A percentile compares a stretch with the other conserved stretches of the same genome.
phyloP scores from a whole-genome alignment of 768 basidiomycete genomes.

The Agaricus sinodeliciosus region DNA sequence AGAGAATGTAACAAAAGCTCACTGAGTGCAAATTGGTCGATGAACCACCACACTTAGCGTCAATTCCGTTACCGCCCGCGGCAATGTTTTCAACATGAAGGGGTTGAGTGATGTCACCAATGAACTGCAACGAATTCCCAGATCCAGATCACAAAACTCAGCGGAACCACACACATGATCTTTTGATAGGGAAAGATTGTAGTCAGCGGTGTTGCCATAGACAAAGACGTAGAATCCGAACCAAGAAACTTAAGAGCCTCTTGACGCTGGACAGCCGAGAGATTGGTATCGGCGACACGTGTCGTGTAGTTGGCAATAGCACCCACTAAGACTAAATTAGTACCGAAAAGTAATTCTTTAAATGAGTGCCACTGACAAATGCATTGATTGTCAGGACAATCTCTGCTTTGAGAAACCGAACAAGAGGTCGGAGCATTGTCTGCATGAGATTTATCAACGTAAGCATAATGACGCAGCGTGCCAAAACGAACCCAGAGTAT shows the following conservation, averaged over 20 bases:
- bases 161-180: slow-evolving; percentile 24
- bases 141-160: not conserved
- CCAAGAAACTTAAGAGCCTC: slow-evolving; percentile 50
- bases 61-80: slow-evolving; percentile 39
- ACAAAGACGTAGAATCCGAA: slow-evolving; percentile 13
- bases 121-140: slow-evolving; percentile 24
- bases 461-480: not conserved
- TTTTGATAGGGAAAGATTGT: slow-evolving; percentile 6
- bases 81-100: slow-evolving; percentile 39
- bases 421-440: slow-evolving; percentile 41
- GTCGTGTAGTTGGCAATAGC: slow-evolving; percentile 54
- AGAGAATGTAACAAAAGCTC: slow-evolving; percentile 7
- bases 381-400: slow-evolving; percentile 33
- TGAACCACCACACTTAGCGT: slow-evolving; percentile 30
- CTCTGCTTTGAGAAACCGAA: slow-evolving; percentile 39
- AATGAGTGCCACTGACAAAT: slow-evolving; percentile 27
- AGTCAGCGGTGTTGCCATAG: not conserved
- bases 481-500: slow-evolving; percentile 33
- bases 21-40: slow-evolving; percentile 40
- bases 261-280: slow-evolving; percentile 35
- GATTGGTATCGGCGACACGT: slow-evolving; percentile 35
- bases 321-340: slow-evolving; percentile 26
- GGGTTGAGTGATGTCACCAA: slow-evolving; percentile 45
- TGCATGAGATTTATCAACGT: slow-evolving; percentile 9
- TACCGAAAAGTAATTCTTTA: not conserved